Percentiles rank a stretch among this genome's conserved stretches.
Conservation (phyloP, 148 eudicot species). For the Spergularia bocconei region DNA sequence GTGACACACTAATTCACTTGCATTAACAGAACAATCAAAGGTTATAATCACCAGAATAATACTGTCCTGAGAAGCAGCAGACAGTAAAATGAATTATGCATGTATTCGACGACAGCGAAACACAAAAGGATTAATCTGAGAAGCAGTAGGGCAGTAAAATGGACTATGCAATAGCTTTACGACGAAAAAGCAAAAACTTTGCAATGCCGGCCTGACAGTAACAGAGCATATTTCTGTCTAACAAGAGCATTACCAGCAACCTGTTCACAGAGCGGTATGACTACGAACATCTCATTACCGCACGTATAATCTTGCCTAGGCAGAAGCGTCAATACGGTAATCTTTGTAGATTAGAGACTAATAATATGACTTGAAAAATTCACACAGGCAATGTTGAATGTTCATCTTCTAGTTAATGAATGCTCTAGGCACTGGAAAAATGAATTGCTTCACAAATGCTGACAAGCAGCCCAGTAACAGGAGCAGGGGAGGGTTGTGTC, state of each 20-base stretch:
- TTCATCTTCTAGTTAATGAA: constrained; percentile 12
- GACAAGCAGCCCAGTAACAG: constrained; percentile 6
- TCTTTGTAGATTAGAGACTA: too few species aligned
- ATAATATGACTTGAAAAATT: too few species aligned
- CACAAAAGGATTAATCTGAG: not conserved
- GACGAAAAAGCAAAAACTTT: too few species aligned
- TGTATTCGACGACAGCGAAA: not conserved
- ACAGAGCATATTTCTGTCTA: too few species aligned
- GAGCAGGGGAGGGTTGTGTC: constrained; percentile 19
- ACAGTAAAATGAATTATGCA: not conserved
- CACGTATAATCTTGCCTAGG: not conserved
- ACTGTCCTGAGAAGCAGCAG: not conserved
- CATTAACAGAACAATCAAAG: not conserved
- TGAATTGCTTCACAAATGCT: not conserved
- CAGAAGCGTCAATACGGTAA: too few species aligned
- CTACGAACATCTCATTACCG: not conserved
- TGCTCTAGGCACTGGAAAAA: not conserved
- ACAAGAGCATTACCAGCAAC: too few species aligned
- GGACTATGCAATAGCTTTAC: too few species aligned
- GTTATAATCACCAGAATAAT: not conserved
- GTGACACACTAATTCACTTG: not conserved
- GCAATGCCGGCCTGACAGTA: too few species aligned
- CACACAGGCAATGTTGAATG: not conserved
- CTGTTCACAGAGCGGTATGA: not conserved
- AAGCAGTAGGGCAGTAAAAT: too few species aligned